Conservation (phyloP, 371 early-diverging fungal genomes). For the Mucor racemosus region DNA sequence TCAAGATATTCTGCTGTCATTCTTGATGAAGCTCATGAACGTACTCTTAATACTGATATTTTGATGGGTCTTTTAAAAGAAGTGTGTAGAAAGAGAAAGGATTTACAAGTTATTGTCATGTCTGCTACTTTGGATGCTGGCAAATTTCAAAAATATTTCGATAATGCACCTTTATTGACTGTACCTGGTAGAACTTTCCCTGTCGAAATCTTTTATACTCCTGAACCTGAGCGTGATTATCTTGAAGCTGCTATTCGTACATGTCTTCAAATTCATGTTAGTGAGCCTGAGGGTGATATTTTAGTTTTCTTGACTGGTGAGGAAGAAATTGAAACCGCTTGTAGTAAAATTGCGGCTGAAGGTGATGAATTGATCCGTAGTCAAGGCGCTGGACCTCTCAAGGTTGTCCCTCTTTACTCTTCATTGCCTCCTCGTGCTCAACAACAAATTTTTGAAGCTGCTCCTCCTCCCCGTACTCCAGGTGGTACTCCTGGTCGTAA, state of each 20-base stretch:
- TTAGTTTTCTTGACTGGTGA: conserved; percentile 93
- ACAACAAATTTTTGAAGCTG: conserved; percentile 88
- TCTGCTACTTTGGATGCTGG: conserved; percentile 81
- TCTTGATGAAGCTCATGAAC: conserved; percentile 83
- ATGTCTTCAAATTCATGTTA: conserved; percentile 82
- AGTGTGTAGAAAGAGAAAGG: conserved; percentile 52
- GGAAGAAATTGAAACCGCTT: conserved; percentile 93
- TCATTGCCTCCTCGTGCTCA: conserved; percentile 91
- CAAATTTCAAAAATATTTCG: conserved; percentile 67
- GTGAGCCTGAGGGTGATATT: conserved; percentile 89
- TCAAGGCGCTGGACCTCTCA: conserved; percentile 69
- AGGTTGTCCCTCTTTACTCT: conserved; percentile 92
- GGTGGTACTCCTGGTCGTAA: conserved; percentile 91
- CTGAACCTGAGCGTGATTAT: conserved; percentile 88
- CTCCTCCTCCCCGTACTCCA: conserved; percentile 77
- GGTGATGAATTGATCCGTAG: conserved; percentile 65
- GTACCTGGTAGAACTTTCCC: conserved; percentile 92
- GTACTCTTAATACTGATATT: conserved; percentile 55
- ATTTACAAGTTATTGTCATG: conserved; percentile 72
- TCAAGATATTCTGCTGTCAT: conserved; percentile 66
- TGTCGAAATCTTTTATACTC: conserved; percentile 89
- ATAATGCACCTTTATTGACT: conserved; percentile 55
- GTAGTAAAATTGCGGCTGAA: conserved; percentile 71
- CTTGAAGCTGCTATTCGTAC: conserved; percentile 87
- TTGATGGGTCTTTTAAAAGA: conserved; percentile 28